phyloP scores from a whole-genome alignment of 768 basidiomycete genomes.

The Chalciporus sphaerocephalus region DNA sequence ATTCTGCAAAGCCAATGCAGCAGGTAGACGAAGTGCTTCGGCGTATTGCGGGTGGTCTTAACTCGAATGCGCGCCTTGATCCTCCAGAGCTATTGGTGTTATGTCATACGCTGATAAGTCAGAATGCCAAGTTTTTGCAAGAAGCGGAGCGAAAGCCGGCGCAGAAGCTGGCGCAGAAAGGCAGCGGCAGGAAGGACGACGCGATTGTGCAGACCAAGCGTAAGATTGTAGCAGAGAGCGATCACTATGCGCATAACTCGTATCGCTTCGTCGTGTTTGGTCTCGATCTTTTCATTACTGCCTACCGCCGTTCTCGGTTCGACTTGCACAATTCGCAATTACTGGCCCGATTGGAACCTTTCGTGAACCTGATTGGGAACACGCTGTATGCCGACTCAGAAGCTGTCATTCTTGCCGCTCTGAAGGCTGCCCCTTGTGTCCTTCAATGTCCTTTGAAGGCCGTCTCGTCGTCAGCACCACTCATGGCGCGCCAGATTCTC shows the following conservation, averaged over 20 bases:
- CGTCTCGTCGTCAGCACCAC: conserved; percentile 70
- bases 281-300: conserved; percentile 85
- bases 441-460: conserved; percentile 79
- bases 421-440: conserved; percentile 78
- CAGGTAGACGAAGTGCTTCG: conserved; percentile 86
- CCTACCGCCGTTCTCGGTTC: conserved; percentile 80
- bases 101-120: conserved; percentile 86
- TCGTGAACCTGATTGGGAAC: conserved; percentile 85
- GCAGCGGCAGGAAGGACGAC: conserved; percentile 44
- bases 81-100: conserved; percentile 71
- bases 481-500: conserved; percentile 80
- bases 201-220: conserved; percentile 79
- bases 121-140: conserved; percentile 84
- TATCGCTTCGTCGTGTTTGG: conserved; percentile 91
- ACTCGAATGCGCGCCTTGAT: conserved; percentile 68
- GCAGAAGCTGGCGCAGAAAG: conserved; percentile 30
- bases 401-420: conserved; percentile 65
- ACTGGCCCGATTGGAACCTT: conserved; percentile 79
- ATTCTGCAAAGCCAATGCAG: conserved; percentile 71
- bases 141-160: conserved; percentile 42
- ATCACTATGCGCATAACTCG: conserved; percentile 83
- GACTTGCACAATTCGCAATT: conserved; percentile 73
- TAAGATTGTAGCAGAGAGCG: conserved; percentile 44
- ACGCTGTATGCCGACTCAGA: conserved; percentile 82
- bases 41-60: conserved; percentile 78